A percentile compares a stretch with the other conserved stretches of the same genome.
phyloP scores from a whole-genome alignment of 2,329 filamentous ascomycete genomes.

The Fusarium sterilihyphosum region DNA sequence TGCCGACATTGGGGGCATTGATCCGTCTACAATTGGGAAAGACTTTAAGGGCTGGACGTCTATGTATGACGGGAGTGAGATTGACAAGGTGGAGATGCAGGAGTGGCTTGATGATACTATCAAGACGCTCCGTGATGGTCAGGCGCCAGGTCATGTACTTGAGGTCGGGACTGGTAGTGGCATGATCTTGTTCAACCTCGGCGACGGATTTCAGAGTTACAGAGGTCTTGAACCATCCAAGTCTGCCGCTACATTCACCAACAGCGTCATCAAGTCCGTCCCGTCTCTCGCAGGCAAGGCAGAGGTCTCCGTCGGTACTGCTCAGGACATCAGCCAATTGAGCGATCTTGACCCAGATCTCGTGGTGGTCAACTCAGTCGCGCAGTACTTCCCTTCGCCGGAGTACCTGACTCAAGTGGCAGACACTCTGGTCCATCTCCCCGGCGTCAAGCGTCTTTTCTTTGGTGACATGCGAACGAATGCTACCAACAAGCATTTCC shows the following conservation, averaged over 20 bases:
- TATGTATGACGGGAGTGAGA: not conserved
- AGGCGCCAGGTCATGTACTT: slow-evolving; percentile 27
- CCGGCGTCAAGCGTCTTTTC: slow-evolving; percentile 14
- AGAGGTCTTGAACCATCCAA: slow-evolving; percentile 43
- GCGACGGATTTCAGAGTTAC: slow-evolving; percentile 31
- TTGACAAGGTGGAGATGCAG: slow-evolving; percentile 33
- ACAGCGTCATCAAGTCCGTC: slow-evolving; percentile 7
- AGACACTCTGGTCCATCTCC: slow-evolving; percentile 8
- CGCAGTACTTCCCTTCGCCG: slow-evolving; percentile 43
- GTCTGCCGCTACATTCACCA: slow-evolving; percentile 36
- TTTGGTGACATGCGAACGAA: slow-evolving; percentile 40
- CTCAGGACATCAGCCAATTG: slow-evolving; percentile 22
- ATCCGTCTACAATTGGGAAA: not conserved
- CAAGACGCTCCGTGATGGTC: slow-evolving; percentile 21
- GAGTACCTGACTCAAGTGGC: slow-evolving; percentile 38
- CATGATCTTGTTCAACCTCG: slow-evolving; percentile 47
- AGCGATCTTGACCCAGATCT: slow-evolving; percentile 2
- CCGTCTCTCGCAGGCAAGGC: slow-evolving; percentile 22
- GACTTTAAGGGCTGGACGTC: not conserved
- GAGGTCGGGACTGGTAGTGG: slow-evolving; percentile 47
- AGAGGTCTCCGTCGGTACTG: slow-evolving; percentile 32
- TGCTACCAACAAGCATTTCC: slow-evolving; percentile 30
- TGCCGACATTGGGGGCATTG: not conserved
- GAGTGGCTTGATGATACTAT: slow-evolving; percentile 49
- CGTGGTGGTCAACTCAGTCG: slow-evolving; percentile 44